Evolutionary conservation across 441 rosid genomes (phyloP), one percentile per base, ranked within the genome.

Genomic region (Pelargonium australe): DNA sequence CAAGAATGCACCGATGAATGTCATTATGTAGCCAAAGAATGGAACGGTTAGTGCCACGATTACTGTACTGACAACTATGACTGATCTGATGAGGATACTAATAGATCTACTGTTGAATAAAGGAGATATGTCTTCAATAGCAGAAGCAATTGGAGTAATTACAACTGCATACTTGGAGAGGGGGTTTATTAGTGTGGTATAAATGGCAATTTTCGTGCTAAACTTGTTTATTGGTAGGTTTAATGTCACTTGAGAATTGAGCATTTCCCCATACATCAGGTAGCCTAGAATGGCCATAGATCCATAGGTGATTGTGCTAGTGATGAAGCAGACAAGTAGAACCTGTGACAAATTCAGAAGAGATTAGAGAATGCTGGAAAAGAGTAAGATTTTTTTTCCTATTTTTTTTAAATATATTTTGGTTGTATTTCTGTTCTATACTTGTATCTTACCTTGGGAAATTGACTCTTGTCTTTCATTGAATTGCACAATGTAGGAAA

Each of bases 401-500:
- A 5, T 37, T 37, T 6, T 37, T 6, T 37, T 37, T 34, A 1
- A 2, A 37, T 37, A 37, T 37, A 37, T 37, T 5, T 37, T 6
- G 0, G 8, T 12, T 51, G 6, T 51, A 3, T 51, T n/a, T 51
- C 4, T 51, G 17, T 51, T 51, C 14, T 57, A 44, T 23, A 10
- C 16, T 16, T 11, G 0, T 8, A 37, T 5, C 12, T 71, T 73
- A 84, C 96, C 90, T 81, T 86, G 1, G 90, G 73, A 81, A 90
- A 90, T 44, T 84, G 83, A 63, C 64, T 84, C 68, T 78, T 81
- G 23, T 88, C 87, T 79, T 85, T 83, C 93, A 90, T 90, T 31
- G 96, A 90, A 77, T 81, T 84, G 84, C 76, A 69, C 67, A 88
- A 68, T 7, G 87, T 86, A 44, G 96, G 92, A 64, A 90, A 86